phyloP scores from a whole-genome alignment of 257 asterid species.

The Phtheirospermum japonicum region DNA sequence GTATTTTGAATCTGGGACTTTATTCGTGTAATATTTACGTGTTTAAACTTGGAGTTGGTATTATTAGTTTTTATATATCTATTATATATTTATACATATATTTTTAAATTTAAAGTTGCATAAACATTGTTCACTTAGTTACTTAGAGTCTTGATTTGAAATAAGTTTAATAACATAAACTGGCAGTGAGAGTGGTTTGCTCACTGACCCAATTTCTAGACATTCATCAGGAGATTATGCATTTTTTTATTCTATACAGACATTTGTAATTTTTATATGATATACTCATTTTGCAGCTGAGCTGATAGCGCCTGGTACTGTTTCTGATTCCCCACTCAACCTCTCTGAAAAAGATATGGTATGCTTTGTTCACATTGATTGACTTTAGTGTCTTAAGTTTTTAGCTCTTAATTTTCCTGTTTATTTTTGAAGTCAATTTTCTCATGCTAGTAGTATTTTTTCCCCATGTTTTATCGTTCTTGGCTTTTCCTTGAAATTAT shows the following conservation, averaged over 20 bases:
- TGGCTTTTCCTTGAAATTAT: too few relatives aligned
- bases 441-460: not conserved
- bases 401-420: slow-evolving; percentile 1
- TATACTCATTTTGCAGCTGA: slow-evolving; percentile 40
- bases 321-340: slow-evolving; percentile 37
- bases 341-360: slow-evolving; percentile 47
- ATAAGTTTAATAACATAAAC: not conserved
- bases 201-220: not conserved
- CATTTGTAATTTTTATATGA: not conserved
- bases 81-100: too few relatives aligned
- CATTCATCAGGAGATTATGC: not conserved
- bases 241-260: too few relatives aligned
- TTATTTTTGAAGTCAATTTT: not conserved
- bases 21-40: not conserved
- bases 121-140: too few relatives aligned
- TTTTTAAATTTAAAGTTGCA: too few relatives aligned
- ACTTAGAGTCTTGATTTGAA: too few relatives aligned
- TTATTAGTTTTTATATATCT: too few relatives aligned
- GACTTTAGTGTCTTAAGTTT: not conserved
- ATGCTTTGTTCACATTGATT: slow-evolving; percentile 17
- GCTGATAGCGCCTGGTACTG: slow-evolving; percentile 36
- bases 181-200: not conserved
- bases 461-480: not conserved
- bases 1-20: not conserved
- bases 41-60: too few relatives aligned